Evolutionary conservation across 176 grass and related monocot species (phyloP), one percentile per base, ranked within the genome.

Genomic region (Avena atlantica): DNA sequence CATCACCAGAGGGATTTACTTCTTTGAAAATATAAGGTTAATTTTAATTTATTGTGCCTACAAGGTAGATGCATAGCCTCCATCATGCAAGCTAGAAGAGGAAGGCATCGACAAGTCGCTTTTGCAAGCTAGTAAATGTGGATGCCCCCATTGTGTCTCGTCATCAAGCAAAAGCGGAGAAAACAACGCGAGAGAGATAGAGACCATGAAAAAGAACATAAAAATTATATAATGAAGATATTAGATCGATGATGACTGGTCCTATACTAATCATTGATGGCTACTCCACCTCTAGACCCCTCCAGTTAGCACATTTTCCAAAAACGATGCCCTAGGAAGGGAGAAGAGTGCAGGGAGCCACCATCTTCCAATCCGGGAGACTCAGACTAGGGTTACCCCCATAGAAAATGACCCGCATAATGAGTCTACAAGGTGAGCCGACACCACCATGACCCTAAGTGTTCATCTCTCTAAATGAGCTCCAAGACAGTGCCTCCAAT

Each of bases 141-240:
- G 72, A 48, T 50, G 71, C 8, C 40, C 40, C 70, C 42, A 73
- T 52, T 21, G 21, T 24, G 71, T 75, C 13, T 76, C 48, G 23
- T 13, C 47, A 10, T 52, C 73, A 75, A 76, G 73, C 21, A 76
- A 76, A 76, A 76, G 48, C 13, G 73, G 48, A 76, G 48, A 76
- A 53, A 76, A 23, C 24, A 10, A 76, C 47, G 21, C 1, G 20
- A 2, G 71, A 23, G 5, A 4, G 59, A 9, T 20, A 68, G 29
- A 19, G 69, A 12, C 37, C 1, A 0, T 0, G 16, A 36, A 71
- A 71, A 71, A 71, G 17, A 71, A 45, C 37, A 70, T 42, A 20
- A 23, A 44, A 44, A 1, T 25, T 6, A 14, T 50, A 50, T 14
- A 34, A 34, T 0, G 21, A 47, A 51, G 48, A 76, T 76, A 53